Percentiles rank a stretch among this genome's conserved stretches.
phyloP scores from a whole-genome alignment of 2,329 filamentous ascomycete genomes.

The Coniella vitis region DNA sequence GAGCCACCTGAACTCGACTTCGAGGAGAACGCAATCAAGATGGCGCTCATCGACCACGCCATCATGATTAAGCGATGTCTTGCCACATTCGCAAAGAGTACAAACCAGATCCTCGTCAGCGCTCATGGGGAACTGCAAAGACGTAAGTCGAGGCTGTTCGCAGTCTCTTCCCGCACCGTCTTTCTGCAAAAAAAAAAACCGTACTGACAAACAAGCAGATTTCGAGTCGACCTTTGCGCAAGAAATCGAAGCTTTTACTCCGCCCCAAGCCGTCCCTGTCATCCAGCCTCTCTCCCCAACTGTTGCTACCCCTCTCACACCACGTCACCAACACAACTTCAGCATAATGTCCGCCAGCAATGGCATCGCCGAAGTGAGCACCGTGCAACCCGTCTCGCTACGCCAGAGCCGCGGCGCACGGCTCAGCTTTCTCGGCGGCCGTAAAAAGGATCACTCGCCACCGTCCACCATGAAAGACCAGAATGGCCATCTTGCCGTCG shows the following conservation, averaged over 20 bases:
- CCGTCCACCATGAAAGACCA: conserved; percentile 22
- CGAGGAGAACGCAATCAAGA: conserved; percentile 72
- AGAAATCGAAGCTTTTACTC: conserved; percentile 58
- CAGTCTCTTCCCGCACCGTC: neutral
- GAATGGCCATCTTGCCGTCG: conserved; percentile 23
- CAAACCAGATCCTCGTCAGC: conserved; percentile 49
- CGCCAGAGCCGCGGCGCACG: conserved; percentile 45
- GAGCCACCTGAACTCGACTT: conserved; percentile 44
- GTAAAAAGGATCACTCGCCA: conserved; percentile 36
- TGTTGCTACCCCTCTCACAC: conserved; percentile 25
- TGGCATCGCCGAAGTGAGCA: conserved; percentile 40
- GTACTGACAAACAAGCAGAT: conserved; percentile 34
- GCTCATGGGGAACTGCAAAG: conserved; percentile 54
- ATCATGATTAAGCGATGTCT: conserved; percentile 81
- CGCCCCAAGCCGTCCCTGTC: conserved; percentile 37
- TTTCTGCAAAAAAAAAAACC: too few relatives aligned
- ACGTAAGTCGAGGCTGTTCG: conserved; percentile 48
- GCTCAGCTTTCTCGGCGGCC: conserved; percentile 50
- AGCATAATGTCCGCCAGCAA: conserved; percentile 28
- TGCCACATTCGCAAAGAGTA: conserved; percentile 58
- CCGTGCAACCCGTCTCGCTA: conserved; percentile 44
- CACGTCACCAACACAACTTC: conserved; percentile 25
- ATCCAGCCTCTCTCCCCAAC: conserved; percentile 43
- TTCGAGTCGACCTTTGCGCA: conserved; percentile 58
- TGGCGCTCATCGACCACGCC: conserved; percentile 83